Percentiles rank a stretch among this genome's conserved stretches.
phyloP scores from a whole-genome alignment of 1,284 basidiomycete species.

The Rhodofomes roseus region DNA sequence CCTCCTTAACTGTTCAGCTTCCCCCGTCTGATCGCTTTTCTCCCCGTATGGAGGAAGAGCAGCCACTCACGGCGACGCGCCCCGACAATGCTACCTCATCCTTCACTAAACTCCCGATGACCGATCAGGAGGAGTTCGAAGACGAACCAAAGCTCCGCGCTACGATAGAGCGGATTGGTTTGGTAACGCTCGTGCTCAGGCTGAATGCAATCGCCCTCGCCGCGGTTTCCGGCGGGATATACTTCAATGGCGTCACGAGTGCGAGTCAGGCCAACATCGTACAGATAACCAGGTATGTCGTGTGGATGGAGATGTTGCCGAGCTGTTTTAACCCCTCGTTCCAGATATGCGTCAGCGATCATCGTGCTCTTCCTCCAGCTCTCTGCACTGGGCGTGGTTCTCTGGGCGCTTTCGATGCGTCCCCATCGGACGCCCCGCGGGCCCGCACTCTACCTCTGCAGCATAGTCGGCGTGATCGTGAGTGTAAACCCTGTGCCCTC shows the following conservation, averaged over 20 bases:
- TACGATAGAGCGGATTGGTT: slow-evolving; percentile 26
- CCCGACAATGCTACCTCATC: neutral
- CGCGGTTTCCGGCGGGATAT: slow-evolving; percentile 25
- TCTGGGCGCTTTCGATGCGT: neutral
- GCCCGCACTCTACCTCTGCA: neutral
- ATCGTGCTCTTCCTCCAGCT: slow-evolving; percentile 8
- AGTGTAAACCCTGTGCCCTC: no score
- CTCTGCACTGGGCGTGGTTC: slow-evolving; percentile 8
- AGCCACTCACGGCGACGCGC: neutral
- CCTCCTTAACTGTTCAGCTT: neutral
- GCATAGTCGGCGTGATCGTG: neutral
- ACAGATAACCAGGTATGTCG: slow-evolving; percentile 18
- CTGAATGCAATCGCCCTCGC: slow-evolving; percentile 20
- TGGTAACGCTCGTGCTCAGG: slow-evolving; percentile 10
- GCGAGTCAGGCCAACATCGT: slow-evolving; percentile 14
- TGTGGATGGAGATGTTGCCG: neutral
- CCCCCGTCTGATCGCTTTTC: neutral
- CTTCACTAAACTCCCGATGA: neutral
- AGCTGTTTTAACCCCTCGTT: neutral
- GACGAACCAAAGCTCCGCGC: neutral
- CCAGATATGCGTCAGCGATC: slow-evolving; percentile 12
- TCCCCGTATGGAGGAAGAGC: neutral
- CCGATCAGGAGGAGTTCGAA: neutral
- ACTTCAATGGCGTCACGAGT: slow-evolving; percentile 14
- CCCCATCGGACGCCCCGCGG: neutral